phyloP scores from a whole-genome alignment of 148 eudicot genomes.

The Spergularia marina region DNA sequence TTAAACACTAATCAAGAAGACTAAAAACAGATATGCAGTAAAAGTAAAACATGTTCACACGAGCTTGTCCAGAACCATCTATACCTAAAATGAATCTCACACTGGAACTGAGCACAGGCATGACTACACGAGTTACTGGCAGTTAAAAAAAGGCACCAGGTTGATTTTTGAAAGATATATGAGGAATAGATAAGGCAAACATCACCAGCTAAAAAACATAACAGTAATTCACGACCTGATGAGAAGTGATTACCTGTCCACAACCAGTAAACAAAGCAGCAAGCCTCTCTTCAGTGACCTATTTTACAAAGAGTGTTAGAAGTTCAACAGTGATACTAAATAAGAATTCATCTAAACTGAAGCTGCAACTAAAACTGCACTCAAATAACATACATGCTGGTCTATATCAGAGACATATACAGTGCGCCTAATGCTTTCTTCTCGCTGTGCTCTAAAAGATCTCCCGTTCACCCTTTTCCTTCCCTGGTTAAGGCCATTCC shows the following conservation, averaged over 20 bases:
- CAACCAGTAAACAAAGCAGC: constrained; percentile 74
- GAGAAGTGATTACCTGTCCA: constrained; percentile 60
- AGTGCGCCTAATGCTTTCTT: constrained; percentile 84
- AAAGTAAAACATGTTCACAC: too few species aligned
- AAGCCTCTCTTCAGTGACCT: constrained; percentile 90
- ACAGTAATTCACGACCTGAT: background rate
- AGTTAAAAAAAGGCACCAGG: too few species aligned
- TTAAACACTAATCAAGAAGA: too few species aligned
- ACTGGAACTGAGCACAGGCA: too few species aligned
- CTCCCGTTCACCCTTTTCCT: constrained; percentile 66
- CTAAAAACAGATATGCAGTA: too few species aligned
- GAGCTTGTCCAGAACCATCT: too few species aligned
- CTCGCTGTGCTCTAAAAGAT: constrained; percentile 75
- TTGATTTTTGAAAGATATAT: too few species aligned
- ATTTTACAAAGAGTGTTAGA: constrained; percentile 22
- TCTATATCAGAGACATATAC: constrained; percentile 91
- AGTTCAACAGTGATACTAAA: constrained; percentile 10
- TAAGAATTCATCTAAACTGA: background rate
- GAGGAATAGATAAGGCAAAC: background rate
- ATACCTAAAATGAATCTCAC: too few species aligned
- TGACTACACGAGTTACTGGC: too few species aligned
- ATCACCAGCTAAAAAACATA: background rate
- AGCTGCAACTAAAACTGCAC: background rate
- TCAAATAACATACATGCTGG: constrained; percentile 54
- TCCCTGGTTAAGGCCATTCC: constrained; percentile 52